phyloP scores from a whole-genome alignment of 306 rosid genomes.

The Prunus salicina region DNA sequence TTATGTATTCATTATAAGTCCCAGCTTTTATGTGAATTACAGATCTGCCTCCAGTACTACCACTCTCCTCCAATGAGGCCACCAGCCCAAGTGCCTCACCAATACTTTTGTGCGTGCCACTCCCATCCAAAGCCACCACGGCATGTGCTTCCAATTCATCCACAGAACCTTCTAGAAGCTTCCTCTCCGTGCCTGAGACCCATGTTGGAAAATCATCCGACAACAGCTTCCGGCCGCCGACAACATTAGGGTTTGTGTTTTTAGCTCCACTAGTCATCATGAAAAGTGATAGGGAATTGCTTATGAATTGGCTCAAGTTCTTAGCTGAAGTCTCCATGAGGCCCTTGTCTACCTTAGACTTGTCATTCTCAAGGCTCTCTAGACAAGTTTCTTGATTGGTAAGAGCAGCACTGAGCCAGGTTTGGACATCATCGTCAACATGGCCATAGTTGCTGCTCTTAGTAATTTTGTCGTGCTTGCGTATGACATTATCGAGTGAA shows the following conservation, averaged over 20 bases:
- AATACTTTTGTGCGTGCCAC: constrained; percentile 31
- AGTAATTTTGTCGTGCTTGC: not conserved
- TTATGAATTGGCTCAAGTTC: constrained; percentile 12
- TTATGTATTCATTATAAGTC: constrained; percentile 29
- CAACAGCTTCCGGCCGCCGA: constrained; percentile 15
- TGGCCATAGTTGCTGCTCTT: not conserved
- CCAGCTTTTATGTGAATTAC: constrained; percentile 34
- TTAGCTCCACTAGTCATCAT: not conserved
- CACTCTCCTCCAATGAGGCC: constrained; percentile 9
- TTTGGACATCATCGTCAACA: constrained; percentile 18
- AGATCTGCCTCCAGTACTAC: constrained; percentile 18
- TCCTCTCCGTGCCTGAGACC: constrained; percentile 25
- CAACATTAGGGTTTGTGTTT: not conserved
- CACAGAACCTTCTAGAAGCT: constrained; percentile 24
- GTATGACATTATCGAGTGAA: constrained; percentile 25
- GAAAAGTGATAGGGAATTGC: constrained; percentile 23
- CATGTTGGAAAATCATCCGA: constrained; percentile 24
- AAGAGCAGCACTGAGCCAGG: constrained; percentile 42
- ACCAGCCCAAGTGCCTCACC: constrained; percentile 18
- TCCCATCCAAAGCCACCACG: constrained; percentile 43
- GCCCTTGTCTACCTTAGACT: not conserved
- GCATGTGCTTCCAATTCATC: constrained; percentile 26
- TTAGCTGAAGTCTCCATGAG: constrained; percentile 5
- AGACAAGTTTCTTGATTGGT: constrained; percentile 39
- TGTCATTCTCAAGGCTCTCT: constrained; percentile 18